Conservation (phyloP, 2,329 filamentous ascomycete species). For the Pseudogymnoascus destructans region DNA sequence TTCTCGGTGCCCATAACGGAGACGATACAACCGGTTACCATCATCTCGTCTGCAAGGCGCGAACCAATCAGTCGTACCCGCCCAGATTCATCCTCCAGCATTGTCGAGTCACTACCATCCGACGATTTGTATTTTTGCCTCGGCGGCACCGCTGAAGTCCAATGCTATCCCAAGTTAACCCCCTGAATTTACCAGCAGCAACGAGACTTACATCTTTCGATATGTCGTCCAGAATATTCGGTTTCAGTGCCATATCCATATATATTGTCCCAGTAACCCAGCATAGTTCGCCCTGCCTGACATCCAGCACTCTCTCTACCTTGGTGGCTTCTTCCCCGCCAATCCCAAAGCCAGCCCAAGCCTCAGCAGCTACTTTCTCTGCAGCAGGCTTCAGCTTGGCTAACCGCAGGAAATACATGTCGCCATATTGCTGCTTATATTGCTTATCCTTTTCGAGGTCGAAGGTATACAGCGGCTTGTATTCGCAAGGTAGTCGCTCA, state of each 20-base stretch:
- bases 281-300: slow-evolving; percentile 87
- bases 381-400: slow-evolving; percentile 76
- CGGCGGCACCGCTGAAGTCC: slow-evolving; percentile 70
- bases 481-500: slow-evolving; percentile 45
- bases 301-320: slow-evolving; percentile 84
- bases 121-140: slow-evolving; percentile 60
- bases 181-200: neutral
- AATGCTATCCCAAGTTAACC: slow-evolving; percentile 44
- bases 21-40: slow-evolving; percentile 88
- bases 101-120: slow-evolving; percentile 51
- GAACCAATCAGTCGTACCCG: slow-evolving; percentile 67
- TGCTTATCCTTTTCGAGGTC: slow-evolving; percentile 55
- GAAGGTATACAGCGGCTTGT: slow-evolving; percentile 67
- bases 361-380: slow-evolving; percentile 56
- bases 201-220: slow-evolving; percentile 61
- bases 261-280: slow-evolving; percentile 93
- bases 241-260: slow-evolving; percentile 94
- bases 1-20: slow-evolving; percentile 95
- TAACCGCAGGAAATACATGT: slow-evolving; percentile 93
- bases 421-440: slow-evolving; percentile 90
- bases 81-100: slow-evolving; percentile 93
- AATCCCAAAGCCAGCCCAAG: slow-evolving; percentile 69
- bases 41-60: slow-evolving; percentile 49
- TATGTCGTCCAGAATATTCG: slow-evolving; percentile 89
- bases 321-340: slow-evolving; percentile 60